Percentiles rank a stretch among this genome's conserved stretches.
Evolutionary conservation across 352 stramenopile genomes (phyloP).

Genomic region (Pythium periplocum): DNA sequence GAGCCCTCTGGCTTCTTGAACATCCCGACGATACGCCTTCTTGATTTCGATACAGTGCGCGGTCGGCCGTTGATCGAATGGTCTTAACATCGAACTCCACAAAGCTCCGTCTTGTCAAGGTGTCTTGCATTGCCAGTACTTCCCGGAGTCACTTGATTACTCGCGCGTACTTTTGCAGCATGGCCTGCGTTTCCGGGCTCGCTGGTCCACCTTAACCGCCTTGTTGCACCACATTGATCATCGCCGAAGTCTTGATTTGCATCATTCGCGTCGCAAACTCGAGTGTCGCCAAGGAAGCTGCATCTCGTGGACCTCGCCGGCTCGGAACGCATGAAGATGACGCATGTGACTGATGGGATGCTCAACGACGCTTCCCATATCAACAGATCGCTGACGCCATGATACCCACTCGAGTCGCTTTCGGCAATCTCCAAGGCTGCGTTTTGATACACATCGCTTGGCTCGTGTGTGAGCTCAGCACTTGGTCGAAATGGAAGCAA

Average conservation of each 20-base stretch:
- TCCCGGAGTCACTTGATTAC: constrained; percentile 51
- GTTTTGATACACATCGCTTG: constrained; percentile 48
- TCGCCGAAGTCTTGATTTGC: constrained; percentile 71
- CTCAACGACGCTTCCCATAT: constrained; percentile 52
- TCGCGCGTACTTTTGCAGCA: constrained; percentile 24
- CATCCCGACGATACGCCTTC: constrained; percentile 32
- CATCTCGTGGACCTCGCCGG: constrained; percentile 92
- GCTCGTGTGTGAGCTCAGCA: constrained; percentile 31
- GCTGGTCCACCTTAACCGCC: constrained; percentile 10
- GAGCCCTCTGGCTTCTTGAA: too few relatives aligned
- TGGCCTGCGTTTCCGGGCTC: constrained; percentile 13
- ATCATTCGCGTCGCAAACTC: constrained; percentile 90
- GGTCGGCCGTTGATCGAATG: constrained; percentile 9
- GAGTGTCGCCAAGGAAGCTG: constrained; percentile 89
- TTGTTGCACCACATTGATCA: constrained; percentile 48
- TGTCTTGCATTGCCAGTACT: constrained; percentile 62
- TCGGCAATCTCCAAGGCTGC: constrained; percentile 48
- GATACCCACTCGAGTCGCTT: constrained; percentile 58
- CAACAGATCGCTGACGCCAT: constrained; percentile 67
- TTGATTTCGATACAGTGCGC: constrained; percentile 18
- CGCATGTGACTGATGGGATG: constrained; percentile 41
- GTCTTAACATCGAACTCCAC: constrained; percentile 26
- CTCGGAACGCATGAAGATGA: constrained; percentile 89
- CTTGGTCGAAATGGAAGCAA: constrained; percentile 66
- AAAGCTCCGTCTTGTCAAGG: constrained; percentile 34